Evolutionary conservation across 225 moss, liverwort and hornwort genomes (phyloP).

Genomic region (Antitrichia curtipendula): DNA sequence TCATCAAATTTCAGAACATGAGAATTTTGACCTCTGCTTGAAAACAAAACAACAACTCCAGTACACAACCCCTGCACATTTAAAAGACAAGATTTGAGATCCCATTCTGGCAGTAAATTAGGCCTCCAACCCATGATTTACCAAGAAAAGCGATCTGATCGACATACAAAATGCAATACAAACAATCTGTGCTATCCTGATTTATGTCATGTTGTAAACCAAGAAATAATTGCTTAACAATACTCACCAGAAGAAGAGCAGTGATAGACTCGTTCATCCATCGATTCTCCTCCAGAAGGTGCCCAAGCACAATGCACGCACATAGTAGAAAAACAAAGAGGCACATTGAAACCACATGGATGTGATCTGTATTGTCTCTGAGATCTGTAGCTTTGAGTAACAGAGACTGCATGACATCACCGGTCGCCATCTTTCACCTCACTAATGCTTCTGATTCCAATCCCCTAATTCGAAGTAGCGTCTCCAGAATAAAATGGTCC

Average conservation of each 20-base stretch:
- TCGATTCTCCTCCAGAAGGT: conserved; percentile 85
- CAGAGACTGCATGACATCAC: conserved; percentile 2
- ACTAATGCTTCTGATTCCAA: neutral
- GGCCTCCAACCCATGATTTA: neutral
- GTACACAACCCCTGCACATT: conserved; percentile 45
- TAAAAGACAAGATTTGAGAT: neutral
- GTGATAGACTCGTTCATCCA: conserved; percentile 98
- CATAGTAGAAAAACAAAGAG: conserved; percentile 79
- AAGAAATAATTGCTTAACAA: neutral
- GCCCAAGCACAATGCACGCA: conserved; percentile 85
- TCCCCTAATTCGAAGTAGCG: neutral
- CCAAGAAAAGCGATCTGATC: neutral
- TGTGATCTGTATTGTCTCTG: conserved; percentile 44
- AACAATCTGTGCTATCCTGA: neutral
- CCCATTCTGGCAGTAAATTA: neutral
- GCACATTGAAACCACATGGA: conserved; percentile 69
- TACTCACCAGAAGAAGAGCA: conserved; percentile 54
- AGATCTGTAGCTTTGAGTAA: conserved; percentile 8
- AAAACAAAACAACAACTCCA: conserved; percentile 52
- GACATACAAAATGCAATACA: neutral
- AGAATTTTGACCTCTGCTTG: conserved; percentile 72
- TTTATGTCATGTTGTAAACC: neutral
- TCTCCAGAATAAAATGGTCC: neutral
- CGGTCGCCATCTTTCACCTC: conserved; percentile 6
- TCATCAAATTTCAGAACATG: conserved; percentile 77